Evolutionary conservation across 371 early-diverging fungal species (phyloP).

Genomic region (Phascolomyces articulosus): DNA sequence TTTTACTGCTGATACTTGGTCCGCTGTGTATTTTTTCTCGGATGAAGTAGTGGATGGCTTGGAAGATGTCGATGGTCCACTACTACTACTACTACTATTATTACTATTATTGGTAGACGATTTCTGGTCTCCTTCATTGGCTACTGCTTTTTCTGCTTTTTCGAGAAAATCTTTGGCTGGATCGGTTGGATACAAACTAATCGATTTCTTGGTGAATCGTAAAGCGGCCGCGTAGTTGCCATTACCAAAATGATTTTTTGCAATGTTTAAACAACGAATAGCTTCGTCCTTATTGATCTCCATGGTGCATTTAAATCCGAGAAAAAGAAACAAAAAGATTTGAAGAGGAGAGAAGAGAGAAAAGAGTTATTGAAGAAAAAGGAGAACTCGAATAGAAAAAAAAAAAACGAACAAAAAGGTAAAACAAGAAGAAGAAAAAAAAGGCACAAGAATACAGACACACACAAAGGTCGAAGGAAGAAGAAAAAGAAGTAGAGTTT

Average conservation of each 20-base stretch:
- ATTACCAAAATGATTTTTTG: slow-evolving; percentile 61
- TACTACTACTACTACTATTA: slow-evolving; percentile 11
- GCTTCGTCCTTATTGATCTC: slow-evolving; percentile 93
- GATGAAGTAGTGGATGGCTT: slow-evolving; percentile 3
- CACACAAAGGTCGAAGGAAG: no score
- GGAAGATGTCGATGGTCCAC: neutral
- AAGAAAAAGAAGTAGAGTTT: no score
- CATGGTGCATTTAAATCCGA: slow-evolving; percentile 46
- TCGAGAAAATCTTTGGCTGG: slow-evolving; percentile 65
- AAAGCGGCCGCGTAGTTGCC: slow-evolving; percentile 74
- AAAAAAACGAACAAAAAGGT: neutral
- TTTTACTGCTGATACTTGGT: slow-evolving; percentile 84
- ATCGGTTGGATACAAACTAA: slow-evolving; percentile 76
- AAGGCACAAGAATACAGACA: no score
- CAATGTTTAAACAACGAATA: slow-evolving; percentile 74
- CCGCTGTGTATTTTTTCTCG: slow-evolving; percentile 72
- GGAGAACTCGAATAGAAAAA: neutral
- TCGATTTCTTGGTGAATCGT: slow-evolving; percentile 83
- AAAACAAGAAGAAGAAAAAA: no score
- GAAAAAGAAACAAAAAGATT: no score
- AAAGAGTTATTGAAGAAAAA: no score
- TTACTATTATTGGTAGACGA: neutral
- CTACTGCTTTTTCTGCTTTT: slow-evolving; percentile 41
- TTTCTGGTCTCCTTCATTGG: neutral
- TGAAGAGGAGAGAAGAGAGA: no score